phyloP scores from a whole-genome alignment of 164 flowering plant species.

The Kingdonia uniflora region DNA sequence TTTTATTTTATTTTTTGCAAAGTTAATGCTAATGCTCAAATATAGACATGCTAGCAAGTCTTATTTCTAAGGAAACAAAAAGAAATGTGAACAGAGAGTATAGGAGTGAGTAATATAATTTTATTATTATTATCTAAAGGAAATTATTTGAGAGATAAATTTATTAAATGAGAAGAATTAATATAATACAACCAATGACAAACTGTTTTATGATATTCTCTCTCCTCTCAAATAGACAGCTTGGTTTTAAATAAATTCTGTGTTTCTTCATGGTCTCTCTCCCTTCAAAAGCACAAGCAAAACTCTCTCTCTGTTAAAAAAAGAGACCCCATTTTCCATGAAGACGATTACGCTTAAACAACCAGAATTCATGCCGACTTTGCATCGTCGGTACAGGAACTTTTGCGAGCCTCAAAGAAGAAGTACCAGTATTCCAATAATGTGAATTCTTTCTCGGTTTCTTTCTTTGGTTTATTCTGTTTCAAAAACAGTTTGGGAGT shows the following conservation, averaged over 20 bases:
- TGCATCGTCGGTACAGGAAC: conserved; percentile 5
- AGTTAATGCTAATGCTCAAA: too few species aligned
- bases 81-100: background rate
- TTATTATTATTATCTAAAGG: background rate
- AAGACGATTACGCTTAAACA: conserved; percentile 14
- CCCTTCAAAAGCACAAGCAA: background rate
- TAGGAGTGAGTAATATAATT: background rate
- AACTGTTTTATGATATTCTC: too few species aligned
- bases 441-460: background rate
- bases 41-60: too few species aligned
- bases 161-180: too few species aligned
- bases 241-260: background rate
- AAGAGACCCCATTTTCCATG: conserved; percentile 7
- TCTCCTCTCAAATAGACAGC: too few species aligned
- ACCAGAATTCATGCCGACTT: conserved; percentile 7
- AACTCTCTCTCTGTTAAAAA: too few species aligned
- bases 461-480: too few species aligned
- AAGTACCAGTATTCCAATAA: background rate
- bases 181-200: background rate
- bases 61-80: too few species aligned
- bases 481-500: too few species aligned
- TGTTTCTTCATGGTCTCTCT: background rate
- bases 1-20: too few species aligned
- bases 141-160: background rate
- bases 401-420: conserved; percentile 3